phyloP scores from a whole-genome alignment of 2,329 filamentous ascomycete genomes.

The Colletotrichum sansevieriae region DNA sequence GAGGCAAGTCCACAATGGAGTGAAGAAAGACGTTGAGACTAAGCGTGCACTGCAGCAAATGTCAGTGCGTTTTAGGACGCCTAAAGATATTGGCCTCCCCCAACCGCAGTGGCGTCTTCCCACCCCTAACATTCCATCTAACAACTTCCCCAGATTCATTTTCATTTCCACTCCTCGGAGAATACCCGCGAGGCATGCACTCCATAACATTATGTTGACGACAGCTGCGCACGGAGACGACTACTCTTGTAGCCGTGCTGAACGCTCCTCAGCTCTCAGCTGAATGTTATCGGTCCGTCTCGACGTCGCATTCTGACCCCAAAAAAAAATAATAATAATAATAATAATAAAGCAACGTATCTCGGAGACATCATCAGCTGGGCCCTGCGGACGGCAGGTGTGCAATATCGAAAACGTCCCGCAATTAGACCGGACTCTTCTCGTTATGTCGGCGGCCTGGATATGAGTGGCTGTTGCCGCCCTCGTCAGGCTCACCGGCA shows the following conservation, averaged over 20 bases:
- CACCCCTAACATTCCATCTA: background rate
- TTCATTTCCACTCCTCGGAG: background rate
- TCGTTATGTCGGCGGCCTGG: slow-evolving; percentile 3
- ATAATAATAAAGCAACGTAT: slow-evolving; percentile 28
- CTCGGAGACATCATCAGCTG: slow-evolving; percentile 22
- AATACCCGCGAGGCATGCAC: background rate
- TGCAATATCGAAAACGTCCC: slow-evolving; percentile 7
- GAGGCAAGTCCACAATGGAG: too few species aligned
- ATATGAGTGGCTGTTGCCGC: slow-evolving; percentile 7
- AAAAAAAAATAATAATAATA: too few species aligned
- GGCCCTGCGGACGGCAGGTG: background rate
- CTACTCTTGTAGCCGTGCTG: background rate
- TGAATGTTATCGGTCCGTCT: background rate
- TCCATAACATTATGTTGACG: background rate
- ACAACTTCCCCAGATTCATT: background rate
- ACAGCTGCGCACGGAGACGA: background rate
- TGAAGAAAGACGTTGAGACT: slow-evolving; percentile 13
- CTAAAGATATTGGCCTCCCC: background rate
- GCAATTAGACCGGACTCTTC: slow-evolving; percentile 25
- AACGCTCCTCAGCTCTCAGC: background rate
- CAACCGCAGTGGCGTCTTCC: background rate
- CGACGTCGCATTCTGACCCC: slow-evolving; percentile 21
- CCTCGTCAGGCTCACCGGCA: slow-evolving; percentile 32
- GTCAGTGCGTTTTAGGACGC: slow-evolving; percentile 9
- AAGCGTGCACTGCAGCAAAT: slow-evolving; percentile 9